Percentiles rank a stretch among this genome's conserved stretches.
phyloP scores from a whole-genome alignment of 306 rosid species.

The Rosa lucieae region DNA sequence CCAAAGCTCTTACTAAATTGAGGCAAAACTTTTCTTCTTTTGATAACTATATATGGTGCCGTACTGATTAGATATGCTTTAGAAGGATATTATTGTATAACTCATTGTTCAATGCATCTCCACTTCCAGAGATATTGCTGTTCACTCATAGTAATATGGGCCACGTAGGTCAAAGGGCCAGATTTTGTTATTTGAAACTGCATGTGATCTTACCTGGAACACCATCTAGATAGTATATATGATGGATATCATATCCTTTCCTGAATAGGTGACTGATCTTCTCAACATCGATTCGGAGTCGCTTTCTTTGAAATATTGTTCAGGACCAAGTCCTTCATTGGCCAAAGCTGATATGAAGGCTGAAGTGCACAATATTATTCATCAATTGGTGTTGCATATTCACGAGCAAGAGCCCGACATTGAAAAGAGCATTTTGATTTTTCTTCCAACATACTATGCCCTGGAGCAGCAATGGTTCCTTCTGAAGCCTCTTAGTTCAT shows the following conservation, averaged over 20 bases:
- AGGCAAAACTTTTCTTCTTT: background rate
- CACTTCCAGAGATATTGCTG: background rate
- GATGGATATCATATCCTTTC: constrained; percentile 25
- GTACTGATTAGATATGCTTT: background rate
- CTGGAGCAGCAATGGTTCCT: constrained; percentile 80
- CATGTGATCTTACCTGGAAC: background rate
- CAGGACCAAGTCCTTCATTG: constrained; percentile 39
- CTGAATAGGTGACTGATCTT: constrained; percentile 48
- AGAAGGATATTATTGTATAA: background rate
- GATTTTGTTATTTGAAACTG: background rate
- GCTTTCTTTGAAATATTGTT: constrained; percentile 35
- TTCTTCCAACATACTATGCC: constrained; percentile 85
- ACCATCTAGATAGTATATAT: background rate
- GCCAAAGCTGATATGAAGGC: constrained; percentile 40
- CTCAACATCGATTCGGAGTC: constrained; percentile 50
- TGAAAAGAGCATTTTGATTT: constrained; percentile 83
- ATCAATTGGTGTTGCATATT: constrained; percentile 67
- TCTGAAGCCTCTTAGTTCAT: constrained; percentile 60
- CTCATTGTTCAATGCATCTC: background rate
- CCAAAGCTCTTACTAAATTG: background rate
- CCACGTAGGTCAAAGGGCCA: background rate
- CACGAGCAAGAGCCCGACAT: constrained; percentile 74
- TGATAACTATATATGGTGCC: background rate
- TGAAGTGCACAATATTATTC: constrained; percentile 65
- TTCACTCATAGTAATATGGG: background rate